Base-by-base conservation (phyloP, 2,329 filamentous ascomycete genomes). In the Arachnomyces sp. region DNA sequence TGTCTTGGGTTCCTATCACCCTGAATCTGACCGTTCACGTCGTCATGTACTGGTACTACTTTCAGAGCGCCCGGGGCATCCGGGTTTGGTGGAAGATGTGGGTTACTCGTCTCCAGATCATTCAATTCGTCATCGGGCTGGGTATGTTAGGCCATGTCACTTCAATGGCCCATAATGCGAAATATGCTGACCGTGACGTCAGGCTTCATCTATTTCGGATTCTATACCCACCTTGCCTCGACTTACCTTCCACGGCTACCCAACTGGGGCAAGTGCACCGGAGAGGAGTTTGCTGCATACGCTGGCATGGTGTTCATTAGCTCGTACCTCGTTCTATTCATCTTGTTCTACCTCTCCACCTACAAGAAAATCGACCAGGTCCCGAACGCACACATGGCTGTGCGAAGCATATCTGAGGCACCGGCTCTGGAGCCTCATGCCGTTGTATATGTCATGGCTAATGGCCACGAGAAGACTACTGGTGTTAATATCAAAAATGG, bases 41-140 rank as follows among this genome's bases (percentile, higher is more conserved):
- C 44, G 85, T 95, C 62, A 96, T 96, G 90, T 96, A 96, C 82
- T 95, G 89, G 89, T 96, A 96, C 81, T 96, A 96, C 79, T 96
- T 96, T 82, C 90, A 96, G 77, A 90, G 86, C 60, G 89, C 90
- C 40, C 88, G 90, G 54, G 92, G 92, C 53, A 80, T 96, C 66
- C 83, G 82, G 59, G 92, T 95, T 69, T 95, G 89, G 89, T 96
- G 90, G 90, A 96, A 96, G 84, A 87, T 95, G 72, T 96, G 90
- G 84, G 93, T 96, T 63, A 96, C 90, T 55, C 86, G 89, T 61
- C 84, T 95, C 60, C 90, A 96, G 71, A 96, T 96, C 67, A 80
- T 86, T 57, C 90, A 96, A 66, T 96, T 96, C 71, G 78, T 96
- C 63, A 90, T 96, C 65, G 90, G 95, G 68, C 83, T 96, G 47